Evolutionary conservation across 2,329 filamentous ascomycete genomes (phyloP), one percentile per base, ranked within the genome.

Genomic region (Scortechinia acanthostroma): DNA sequence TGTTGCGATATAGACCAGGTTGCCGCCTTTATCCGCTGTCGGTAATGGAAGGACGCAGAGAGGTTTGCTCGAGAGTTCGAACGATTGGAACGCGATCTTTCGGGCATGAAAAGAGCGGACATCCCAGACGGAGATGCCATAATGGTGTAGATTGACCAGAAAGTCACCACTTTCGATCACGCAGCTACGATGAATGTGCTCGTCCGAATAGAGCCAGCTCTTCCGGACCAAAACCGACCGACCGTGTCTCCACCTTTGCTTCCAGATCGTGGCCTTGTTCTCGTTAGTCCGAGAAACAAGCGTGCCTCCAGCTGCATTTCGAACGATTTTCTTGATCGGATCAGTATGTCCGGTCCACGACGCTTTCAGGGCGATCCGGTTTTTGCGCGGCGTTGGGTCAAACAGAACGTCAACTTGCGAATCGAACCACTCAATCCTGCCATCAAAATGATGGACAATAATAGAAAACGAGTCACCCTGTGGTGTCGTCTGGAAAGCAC

Each of bases 321-420:
- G 83, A 42, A 94, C 84, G 48, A 95, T 87, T 58, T 94, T 95
- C 55, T 86, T 84, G 49, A 96, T 80, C 0, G 88, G 73, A 15
- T 76, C 76, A 15, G 85, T 86, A 65, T 96, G 91, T 1, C 91
- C 91, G 2, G 88, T 88, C 88, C 90, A 94, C 1, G 82, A 74
- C 2, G 80, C 76, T 49, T 76, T 78, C 14, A 79, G 71, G 17
- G 68, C 64, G 15, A 94, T 64, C 1, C 87, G 80, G 35, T 66
- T 68, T 37, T 74, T 70, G 37, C 77, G 75, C 1, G 77, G 73
- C 2, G 74, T 71, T 2, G 87, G 83, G 55, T 94, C 89, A 51
- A 98, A 84, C 14, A 97, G 69, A 44, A 86, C 76, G 47, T 91
- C 86, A 21, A 95, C 74, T 51, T 83, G 80, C 42, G 83, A 83